phyloP scores from a whole-genome alignment of 345 rosid species.

The Heritiera fomes region DNA sequence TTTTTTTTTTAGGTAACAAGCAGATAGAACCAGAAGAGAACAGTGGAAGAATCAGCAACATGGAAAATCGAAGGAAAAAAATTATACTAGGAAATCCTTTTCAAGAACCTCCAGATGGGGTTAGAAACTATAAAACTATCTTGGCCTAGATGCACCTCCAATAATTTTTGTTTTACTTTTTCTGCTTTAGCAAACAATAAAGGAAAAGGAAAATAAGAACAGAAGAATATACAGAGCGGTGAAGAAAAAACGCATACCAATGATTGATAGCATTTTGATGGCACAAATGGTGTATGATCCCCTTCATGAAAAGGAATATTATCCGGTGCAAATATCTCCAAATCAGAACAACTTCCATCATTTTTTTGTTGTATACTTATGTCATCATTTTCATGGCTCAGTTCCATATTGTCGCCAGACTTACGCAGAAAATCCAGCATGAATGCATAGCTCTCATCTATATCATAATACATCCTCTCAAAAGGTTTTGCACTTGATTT shows the following conservation, averaged over 20 bases:
- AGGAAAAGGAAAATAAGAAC: not conserved
- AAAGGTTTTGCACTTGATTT: too few relatives aligned
- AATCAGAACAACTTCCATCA: conserved; percentile 44
- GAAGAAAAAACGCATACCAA: conserved; percentile 31
- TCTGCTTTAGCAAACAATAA: not conserved
- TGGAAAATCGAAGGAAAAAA: conserved; percentile 14
- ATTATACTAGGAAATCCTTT: not conserved
- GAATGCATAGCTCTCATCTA: too few relatives aligned
- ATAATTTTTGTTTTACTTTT: not conserved
- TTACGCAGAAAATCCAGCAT: too few relatives aligned
- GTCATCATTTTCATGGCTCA: conserved; percentile 25
- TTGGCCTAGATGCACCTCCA: not conserved
- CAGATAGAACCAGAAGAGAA: conserved; percentile 22
- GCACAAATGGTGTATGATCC: conserved; percentile 38
- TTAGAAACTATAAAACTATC: not conserved
- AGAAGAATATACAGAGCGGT: not conserved
- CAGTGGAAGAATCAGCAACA: conserved; percentile 25
- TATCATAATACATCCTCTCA: too few relatives aligned
- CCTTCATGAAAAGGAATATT: conserved; percentile 33
- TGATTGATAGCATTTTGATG: conserved; percentile 30
- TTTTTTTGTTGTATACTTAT: conserved; percentile 33
- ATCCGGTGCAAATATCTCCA: conserved; percentile 46
- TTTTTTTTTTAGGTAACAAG: conserved; percentile 19
- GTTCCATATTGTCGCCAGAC: conserved; percentile 14
- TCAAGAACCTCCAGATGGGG: conserved; percentile 32